A percentile compares a stretch with the other conserved stretches of the same genome.
These are phyloP conservation scores for Farysia itapuensis DNA, from an alignment of 1,284 basidiomycete genomes.

Conservation along the genomic window DNA sequence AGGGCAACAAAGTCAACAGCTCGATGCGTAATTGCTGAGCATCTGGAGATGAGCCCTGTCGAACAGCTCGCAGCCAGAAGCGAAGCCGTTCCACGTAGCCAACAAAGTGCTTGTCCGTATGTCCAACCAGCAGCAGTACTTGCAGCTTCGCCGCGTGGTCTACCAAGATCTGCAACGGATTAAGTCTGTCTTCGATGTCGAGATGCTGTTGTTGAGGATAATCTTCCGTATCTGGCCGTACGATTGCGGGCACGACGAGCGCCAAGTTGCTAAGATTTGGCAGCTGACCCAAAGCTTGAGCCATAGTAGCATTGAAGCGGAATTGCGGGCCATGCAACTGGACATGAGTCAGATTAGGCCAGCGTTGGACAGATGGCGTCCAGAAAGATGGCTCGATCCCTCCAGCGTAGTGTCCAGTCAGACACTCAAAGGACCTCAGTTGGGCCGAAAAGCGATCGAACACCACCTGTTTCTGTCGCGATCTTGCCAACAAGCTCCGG, in stretches of 20 bases:
- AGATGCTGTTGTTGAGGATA: background rate
- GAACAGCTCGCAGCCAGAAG: conserved; percentile 3
- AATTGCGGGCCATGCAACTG: conserved; percentile 30
- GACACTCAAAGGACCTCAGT: conserved; percentile 4
- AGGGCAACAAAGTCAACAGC: background rate
- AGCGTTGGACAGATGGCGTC: conserved; percentile 1
- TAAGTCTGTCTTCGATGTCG: conserved; percentile 6
- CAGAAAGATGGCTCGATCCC: conserved; percentile 19
- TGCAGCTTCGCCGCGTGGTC: conserved; percentile 5
- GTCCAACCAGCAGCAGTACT: conserved; percentile 15
- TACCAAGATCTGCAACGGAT: conserved; percentile 17
- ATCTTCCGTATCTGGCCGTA: background rate
- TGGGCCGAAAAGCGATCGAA: background rate
- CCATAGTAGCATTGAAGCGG: conserved; percentile 2
- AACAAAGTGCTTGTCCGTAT: conserved; percentile 19
- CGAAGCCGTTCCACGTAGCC: conserved; percentile 7
- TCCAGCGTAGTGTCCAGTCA: conserved; percentile 16
- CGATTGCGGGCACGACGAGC: conserved; percentile 17
- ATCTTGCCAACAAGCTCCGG: background rate
- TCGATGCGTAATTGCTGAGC: background rate
- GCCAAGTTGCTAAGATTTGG: conserved; percentile 7
- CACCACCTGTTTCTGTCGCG: background rate
- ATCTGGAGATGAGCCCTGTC: background rate
- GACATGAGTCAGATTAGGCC: conserved; percentile 6
- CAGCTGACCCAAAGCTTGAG: conserved; percentile 1